Evolutionary conservation across 2,329 filamentous ascomycete species (phyloP), one percentile per base, ranked within the genome.

Genomic region (Xylariales sp.): DNA sequence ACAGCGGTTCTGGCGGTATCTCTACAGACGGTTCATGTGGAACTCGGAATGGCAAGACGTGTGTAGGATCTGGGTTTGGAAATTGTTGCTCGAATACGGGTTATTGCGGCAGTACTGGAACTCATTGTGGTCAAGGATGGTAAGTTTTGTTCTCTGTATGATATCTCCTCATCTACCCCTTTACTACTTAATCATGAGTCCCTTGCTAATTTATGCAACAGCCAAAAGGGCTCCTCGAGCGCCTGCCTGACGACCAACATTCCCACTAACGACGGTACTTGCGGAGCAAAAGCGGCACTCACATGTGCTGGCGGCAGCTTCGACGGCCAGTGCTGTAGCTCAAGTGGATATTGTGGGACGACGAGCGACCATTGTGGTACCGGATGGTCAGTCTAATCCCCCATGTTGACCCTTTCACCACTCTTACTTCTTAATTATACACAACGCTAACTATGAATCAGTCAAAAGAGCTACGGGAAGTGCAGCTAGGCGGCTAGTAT

Each of bases 351-450:
- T 39, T 38, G 33, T 36, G 33, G 33, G 18, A 36, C 4, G 33
- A 33, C 29, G n/a, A 6, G 10, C 14, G 38, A 9, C 5, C 31
- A 41, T 50, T 64, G 62, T 51, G 46, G 51, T 19, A 46, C 54
- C 2, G 56, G 54, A 19, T 65, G 62, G 33, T 36, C 18, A 36
- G 33, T 36, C 11, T 35, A 10, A 9, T n/a, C n/a, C n/a, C n/a
- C n/a, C n/a, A n/a, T n/a, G n/a, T n/a, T n/a, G n/a, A n/a, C 11
- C 8, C 7, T 20, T 35, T 14, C 32, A 18, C 21, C 14, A 8
- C 18, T 9, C 32, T 10, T 10, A 15, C 11, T 19, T 20, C 11
- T 18, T 20, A 5, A 8, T 35, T 20, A 27, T n/a, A n/a, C 24
- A 27, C 7, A 36, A 36, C 24, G 7, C 33, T 36, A 36, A 36